Base-by-base conservation (phyloP, 352 stramenopile genomes). In the Globisporangium spinosum region DNA sequence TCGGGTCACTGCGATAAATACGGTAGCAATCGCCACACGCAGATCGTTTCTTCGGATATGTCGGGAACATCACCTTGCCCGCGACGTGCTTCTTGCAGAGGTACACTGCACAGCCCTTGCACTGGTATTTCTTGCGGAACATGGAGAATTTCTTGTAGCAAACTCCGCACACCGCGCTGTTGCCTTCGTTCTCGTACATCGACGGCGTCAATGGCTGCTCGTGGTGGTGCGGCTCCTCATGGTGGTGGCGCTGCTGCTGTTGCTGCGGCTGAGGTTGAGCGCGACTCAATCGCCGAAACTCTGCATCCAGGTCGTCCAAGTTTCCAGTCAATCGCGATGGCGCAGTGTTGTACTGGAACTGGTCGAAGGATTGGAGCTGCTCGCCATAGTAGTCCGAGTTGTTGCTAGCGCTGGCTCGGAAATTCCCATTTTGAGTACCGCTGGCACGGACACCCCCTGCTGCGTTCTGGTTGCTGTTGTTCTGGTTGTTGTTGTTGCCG, bases 91-190 rank as follows among this genome's bases (percentile, higher is more conserved):
- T 89, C 67, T 89, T 88, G 62, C 85, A 95, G 57, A 93, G 72
- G 58, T 82, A 89, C 43, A 83, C 78, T 57, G 84, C 86, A 62
- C 87, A 95, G n/a, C 74, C 78, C 70, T 91, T 91, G 81, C 87
- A 95, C 69, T 91, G 82, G 74, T 95, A 91, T 69, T 92, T 91
- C 65, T 90, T 93, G 69, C 87, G 87, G 70, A 95, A 95, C 76
- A 95, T 81, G 15, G 74, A 82, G 38, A 95, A 95, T 70, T 91
- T 90, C 71, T 91, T 92, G 80, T 93, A 90, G 75, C 87, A 95
- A 3, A 95, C 83, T 3, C 78, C 82, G 60, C 87, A 95, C 38
- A 89, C 80, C 0, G 75, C 83, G 9, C 74, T 80, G 71, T 89
- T 89, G 70, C 81, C 68, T 13, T 81, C 74, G 25, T 55, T 69